phyloP scores from a whole-genome alignment of 495 filamentous ascomycete genomes.

The Apodospora peruviana region DNA sequence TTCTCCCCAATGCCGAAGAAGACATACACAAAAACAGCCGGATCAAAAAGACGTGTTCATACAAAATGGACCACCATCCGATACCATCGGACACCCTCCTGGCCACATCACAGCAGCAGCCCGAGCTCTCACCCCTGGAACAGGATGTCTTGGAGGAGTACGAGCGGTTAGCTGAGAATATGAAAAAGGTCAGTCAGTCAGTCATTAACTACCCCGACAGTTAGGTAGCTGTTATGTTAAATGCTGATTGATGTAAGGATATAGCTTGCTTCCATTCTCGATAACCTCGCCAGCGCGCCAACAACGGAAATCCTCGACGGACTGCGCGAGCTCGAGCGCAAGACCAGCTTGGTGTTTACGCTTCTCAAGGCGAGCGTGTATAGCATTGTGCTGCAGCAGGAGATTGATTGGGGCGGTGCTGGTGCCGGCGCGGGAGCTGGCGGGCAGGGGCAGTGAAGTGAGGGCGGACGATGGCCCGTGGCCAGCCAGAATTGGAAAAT shows the following conservation, averaged over 20 bases:
- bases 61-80: conserved; percentile 9
- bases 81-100: conserved; percentile 6
- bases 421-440: not conserved
- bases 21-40: too few species aligned
- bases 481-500: too few species aligned
- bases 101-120: conserved; percentile 24
- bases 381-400: conserved; percentile 94
- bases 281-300: conserved; percentile 56
- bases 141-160: conserved; percentile 96
- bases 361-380: conserved; percentile 96
- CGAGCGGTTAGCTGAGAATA: conserved; percentile 75
- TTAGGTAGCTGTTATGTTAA: too few species aligned
- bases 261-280: conserved; percentile 57
- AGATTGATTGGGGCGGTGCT: conserved; percentile 60
- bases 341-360: conserved; percentile 91
- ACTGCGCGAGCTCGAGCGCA: conserved; percentile 82
- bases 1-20: too few species aligned
- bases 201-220: conserved; percentile 18
- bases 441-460: too few species aligned
- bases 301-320: conserved; percentile 73
- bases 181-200: conserved; percentile 65
- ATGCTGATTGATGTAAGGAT: too few species aligned
- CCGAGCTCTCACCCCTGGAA: conserved; percentile 69
- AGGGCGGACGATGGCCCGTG: too few species aligned
- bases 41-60: too few species aligned